These are phyloP conservation scores for Amanita pseudoporphyria DNA, from an alignment of 768 basidiomycete genomes.

Conservation along the genomic window DNA sequence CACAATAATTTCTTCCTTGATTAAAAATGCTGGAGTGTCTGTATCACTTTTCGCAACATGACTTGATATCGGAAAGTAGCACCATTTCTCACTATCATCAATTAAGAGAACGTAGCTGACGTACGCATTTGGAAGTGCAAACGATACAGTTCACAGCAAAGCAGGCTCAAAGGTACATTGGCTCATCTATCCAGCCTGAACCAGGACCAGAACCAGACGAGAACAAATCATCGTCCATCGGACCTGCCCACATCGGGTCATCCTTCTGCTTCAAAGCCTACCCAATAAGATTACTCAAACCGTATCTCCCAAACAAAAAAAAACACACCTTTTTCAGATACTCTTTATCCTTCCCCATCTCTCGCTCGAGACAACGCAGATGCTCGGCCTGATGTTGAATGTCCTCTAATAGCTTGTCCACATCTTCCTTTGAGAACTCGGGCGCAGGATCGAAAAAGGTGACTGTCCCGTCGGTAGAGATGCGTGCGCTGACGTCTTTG, in stretches of 20 bases:
- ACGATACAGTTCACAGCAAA: neutral
- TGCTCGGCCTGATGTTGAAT: conserved; percentile 45
- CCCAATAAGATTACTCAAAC: neutral
- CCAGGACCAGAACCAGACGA: conserved; percentile 1
- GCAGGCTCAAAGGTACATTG: conserved; percentile 1
- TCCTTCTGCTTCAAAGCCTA: conserved; percentile 17
- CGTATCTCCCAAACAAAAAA: conserved; percentile 4
- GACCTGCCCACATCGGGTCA: conserved; percentile 12
- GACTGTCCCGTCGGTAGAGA: conserved; percentile 62
- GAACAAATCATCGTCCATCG: conserved; percentile 16
- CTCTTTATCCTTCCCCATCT: conserved; percentile 57
- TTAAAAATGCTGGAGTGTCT: no score
- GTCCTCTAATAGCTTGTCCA: conserved; percentile 46
- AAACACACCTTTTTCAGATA: conserved; percentile 56
- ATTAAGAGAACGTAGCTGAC: no score
- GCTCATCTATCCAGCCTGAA: conserved; percentile 1
- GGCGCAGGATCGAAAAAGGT: conserved; percentile 60
- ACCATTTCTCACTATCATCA: no score
- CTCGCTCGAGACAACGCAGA: conserved; percentile 41
- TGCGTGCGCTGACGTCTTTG: conserved; percentile 57
- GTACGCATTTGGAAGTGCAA: no score
- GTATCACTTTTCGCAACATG: no score
- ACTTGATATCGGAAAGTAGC: no score
- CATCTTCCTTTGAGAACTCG: conserved; percentile 47
- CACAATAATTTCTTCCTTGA: no score